Evolutionary conservation across 2,329 filamentous ascomycete species (phyloP).

Genomic region (Gaeumannomyces tritici): DNA sequence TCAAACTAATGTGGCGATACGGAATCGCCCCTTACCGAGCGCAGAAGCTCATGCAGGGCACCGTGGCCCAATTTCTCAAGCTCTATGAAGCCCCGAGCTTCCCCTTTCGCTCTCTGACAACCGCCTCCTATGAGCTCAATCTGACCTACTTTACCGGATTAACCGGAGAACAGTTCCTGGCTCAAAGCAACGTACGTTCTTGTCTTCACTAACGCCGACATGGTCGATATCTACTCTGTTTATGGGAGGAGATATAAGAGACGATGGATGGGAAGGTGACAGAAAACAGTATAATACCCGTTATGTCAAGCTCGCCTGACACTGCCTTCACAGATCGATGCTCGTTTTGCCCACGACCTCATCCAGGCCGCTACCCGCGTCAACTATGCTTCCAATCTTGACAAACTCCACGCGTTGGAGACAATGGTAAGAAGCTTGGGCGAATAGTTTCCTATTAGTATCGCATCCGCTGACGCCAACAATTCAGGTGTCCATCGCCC

Average conservation of each 20-base stretch:
- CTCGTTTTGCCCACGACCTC: constrained; percentile 65
- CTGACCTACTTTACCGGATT: constrained; percentile 55
- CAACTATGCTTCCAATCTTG: constrained; percentile 87
- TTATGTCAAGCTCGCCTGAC: not conserved
- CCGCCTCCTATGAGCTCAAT: constrained; percentile 56
- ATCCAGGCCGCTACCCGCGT: constrained; percentile 87
- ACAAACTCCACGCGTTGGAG: constrained; percentile 78
- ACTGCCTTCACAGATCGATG: constrained; percentile 37
- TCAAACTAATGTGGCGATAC: constrained; percentile 77
- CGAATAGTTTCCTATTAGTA: not conserved
- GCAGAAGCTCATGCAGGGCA: constrained; percentile 60
- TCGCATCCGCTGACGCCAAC: not conserved
- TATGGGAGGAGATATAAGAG: no score
- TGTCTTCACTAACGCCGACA: not conserved
- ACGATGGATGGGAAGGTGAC: not conserved
- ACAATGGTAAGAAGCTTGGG: constrained; percentile 49
- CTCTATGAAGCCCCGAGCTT: constrained; percentile 78
- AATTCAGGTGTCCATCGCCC: constrained; percentile 67
- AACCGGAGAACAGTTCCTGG: constrained; percentile 66
- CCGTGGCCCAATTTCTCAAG: constrained; percentile 63
- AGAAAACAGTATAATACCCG: no score
- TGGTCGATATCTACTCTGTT: not conserved
- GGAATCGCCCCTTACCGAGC: constrained; percentile 68
- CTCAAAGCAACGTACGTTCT: constrained; percentile 45
- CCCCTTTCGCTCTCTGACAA: constrained; percentile 69